A percentile compares a stretch with the other conserved stretches of the same genome.
phyloP scores from a whole-genome alignment of 768 basidiomycete genomes.

The Xerocomellus amylosporus region DNA sequence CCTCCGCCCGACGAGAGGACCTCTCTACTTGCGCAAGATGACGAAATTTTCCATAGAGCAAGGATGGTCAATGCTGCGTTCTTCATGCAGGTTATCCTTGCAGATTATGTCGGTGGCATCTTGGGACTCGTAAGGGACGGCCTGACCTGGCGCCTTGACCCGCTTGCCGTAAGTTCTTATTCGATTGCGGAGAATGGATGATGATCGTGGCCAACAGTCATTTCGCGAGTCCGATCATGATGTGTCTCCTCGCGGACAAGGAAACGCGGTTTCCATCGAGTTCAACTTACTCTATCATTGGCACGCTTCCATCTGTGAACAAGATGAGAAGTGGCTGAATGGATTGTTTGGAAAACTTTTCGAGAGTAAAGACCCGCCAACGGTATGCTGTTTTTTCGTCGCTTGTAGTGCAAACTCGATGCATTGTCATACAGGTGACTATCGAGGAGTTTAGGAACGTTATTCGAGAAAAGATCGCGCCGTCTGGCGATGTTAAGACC shows the following conservation, averaged over 20 bases:
- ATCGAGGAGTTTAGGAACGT: slow-evolving; percentile 18
- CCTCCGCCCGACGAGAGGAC: slow-evolving; percentile 17
- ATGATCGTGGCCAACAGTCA: slow-evolving; percentile 33
- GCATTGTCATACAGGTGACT: slow-evolving; percentile 14
- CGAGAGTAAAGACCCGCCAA: slow-evolving; percentile 36
- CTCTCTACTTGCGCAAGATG: slow-evolving; percentile 51
- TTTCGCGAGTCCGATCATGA: slow-evolving; percentile 51
- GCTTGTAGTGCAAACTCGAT: not conserved
- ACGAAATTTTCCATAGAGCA: slow-evolving; percentile 73
- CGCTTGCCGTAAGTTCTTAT: slow-evolving; percentile 47
- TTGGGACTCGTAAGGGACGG: slow-evolving; percentile 67
- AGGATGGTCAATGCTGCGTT: slow-evolving; percentile 72
- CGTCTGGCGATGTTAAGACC: slow-evolving; percentile 30
- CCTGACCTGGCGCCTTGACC: slow-evolving; percentile 63
- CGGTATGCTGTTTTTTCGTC: slow-evolving; percentile 30
- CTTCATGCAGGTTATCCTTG: slow-evolving; percentile 67
- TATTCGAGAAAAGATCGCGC: slow-evolving; percentile 12
- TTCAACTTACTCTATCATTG: slow-evolving; percentile 63
- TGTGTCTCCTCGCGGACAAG: slow-evolving; percentile 61
- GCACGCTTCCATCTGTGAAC: slow-evolving; percentile 59
- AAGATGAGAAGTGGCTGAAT: slow-evolving; percentile 57
- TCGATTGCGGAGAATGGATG: not conserved
- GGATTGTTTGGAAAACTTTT: slow-evolving; percentile 45
- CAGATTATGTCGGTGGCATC: slow-evolving; percentile 74
- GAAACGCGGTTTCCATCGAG: slow-evolving; percentile 75